Conservation (phyloP, 2,329 filamentous ascomycete genomes). For the Plenodomus lindquistii region DNA sequence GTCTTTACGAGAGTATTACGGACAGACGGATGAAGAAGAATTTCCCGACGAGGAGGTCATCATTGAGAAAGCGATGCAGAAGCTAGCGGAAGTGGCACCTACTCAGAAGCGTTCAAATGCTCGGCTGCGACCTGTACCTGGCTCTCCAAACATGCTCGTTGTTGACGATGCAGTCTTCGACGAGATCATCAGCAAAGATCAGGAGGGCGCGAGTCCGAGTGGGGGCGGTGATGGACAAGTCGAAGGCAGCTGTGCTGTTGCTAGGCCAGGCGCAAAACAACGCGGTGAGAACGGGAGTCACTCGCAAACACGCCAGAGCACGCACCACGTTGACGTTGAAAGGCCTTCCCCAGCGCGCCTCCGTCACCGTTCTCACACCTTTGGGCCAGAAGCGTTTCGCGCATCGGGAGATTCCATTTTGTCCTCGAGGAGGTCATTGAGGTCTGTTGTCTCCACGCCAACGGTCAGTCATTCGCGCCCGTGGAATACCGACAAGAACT, state of each 20-base stretch:
- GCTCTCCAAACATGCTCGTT: constrained; percentile 35
- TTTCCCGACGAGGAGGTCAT: constrained; percentile 43
- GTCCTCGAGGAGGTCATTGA: constrained; percentile 30
- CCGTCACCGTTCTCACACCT: constrained; percentile 28
- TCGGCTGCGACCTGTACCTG: constrained; percentile 39
- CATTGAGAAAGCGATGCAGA: constrained; percentile 41
- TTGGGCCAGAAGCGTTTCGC: constrained; percentile 19
- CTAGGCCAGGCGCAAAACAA: constrained; percentile 14
- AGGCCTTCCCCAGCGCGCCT: constrained; percentile 26
- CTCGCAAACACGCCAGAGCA: constrained; percentile 17
- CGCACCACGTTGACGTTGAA: constrained; percentile 28
- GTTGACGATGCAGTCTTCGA: constrained; percentile 41
- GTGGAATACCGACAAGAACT: constrained; percentile 55
- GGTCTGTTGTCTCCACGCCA: constrained; percentile 28
- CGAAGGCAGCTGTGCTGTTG: constrained; percentile 2
- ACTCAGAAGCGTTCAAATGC: constrained; percentile 40
- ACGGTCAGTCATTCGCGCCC: constrained; percentile 45
- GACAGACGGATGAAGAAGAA: constrained; percentile 37
- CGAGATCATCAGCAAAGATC: constrained; percentile 32
- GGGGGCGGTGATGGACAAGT: constrained; percentile 8
- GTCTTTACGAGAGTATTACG: constrained; percentile 46
- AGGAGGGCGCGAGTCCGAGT: constrained; percentile 7
- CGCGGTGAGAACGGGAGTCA: constrained; percentile 11
- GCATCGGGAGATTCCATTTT: constrained; percentile 24
- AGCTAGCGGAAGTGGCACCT: constrained; percentile 36